Evolutionary conservation across 495 filamentous ascomycete species (phyloP), one percentile per base, ranked within the genome.

Genomic region (Penicillium egyptiacum): DNA sequence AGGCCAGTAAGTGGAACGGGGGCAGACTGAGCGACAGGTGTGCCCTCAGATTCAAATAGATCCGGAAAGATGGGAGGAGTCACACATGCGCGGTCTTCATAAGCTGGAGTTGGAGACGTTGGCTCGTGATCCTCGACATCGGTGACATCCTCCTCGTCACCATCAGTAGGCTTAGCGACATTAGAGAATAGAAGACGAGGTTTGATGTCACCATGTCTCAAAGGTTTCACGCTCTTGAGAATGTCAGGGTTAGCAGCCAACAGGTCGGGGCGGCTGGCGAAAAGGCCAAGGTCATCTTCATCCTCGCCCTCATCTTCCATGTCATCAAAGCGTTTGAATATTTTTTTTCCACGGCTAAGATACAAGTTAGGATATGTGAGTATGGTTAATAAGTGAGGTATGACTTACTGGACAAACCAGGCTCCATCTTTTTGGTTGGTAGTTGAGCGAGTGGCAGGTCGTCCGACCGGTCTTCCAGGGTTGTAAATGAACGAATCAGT

Each of bases 371-470:
- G 42, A 57, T 31, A 43, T 26, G 31, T 10, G 35, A 10, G 25
- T 23, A 26, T 22, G 53, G 50, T 11, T 9, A 28, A 5, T 26
- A 28, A 37, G 3, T 22, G 22, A 8, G 22, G 8, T 23, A 50
- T 50, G 56, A 87, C 92, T 84, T 82, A 96, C 92, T 96, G 96
- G 5, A 88, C 81, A 63, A 87, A 92, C 53, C 92, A 73, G 73
- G 95, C 86, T 53, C 92, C 92, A 72, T 96, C 89, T 2, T 85
- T 78, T 25, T 86, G 84, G 16, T 79, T 69, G 16, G 26, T 30
- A 9, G 33, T 31, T 12, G 59, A 37, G 44, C 59, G 55, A 49
- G 55, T 57, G 3, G 52, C 49, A 20, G 30, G 58, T 53, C 50
- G 37, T 8, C 41, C 17, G 26, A 22, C 35, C 28, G 33, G 14